phyloP scores from a whole-genome alignment of 164 flowering plant species.

The Tetrastigma voinierianum region DNA sequence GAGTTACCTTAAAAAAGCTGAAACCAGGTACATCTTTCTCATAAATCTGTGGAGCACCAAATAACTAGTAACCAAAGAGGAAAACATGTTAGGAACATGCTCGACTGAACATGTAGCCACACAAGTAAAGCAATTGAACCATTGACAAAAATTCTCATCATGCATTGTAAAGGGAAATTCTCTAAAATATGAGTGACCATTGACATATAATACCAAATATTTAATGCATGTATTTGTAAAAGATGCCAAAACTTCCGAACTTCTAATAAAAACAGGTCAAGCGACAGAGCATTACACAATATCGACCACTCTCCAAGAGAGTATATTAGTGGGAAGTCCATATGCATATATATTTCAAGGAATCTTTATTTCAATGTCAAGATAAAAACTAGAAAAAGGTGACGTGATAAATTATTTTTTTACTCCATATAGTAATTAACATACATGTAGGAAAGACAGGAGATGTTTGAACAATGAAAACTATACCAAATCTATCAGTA shows the following conservation, averaged over 20 bases:
- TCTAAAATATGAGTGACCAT: too few species aligned
- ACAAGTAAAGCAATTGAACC: neutral
- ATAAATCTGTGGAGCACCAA: slow-evolving; percentile 70
- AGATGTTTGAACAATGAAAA: too few species aligned
- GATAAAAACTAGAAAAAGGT: too few species aligned
- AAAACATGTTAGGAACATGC: neutral
- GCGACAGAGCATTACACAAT: too few species aligned
- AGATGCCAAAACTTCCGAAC: slow-evolving; percentile 1
- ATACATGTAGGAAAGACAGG: too few species aligned
- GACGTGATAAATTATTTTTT: too few species aligned
- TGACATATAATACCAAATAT: too few species aligned
- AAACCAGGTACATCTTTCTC: slow-evolving; percentile 28
- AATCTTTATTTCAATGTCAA: too few species aligned
- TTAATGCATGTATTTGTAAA: neutral
- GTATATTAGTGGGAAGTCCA: neutral
- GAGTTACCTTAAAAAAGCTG: slow-evolving; percentile 41
- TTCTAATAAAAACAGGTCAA: neutral
- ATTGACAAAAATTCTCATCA: neutral
- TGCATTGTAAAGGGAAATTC: neutral
- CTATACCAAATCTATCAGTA: too few species aligned
- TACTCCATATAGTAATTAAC: too few species aligned
- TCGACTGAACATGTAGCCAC: neutral
- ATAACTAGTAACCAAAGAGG: slow-evolving; percentile 34
- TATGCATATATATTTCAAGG: too few species aligned
- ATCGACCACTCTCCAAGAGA: neutral